Base-by-base conservation (phyloP, 148 eudicot species). In the Talinum fruticosum region DNA sequence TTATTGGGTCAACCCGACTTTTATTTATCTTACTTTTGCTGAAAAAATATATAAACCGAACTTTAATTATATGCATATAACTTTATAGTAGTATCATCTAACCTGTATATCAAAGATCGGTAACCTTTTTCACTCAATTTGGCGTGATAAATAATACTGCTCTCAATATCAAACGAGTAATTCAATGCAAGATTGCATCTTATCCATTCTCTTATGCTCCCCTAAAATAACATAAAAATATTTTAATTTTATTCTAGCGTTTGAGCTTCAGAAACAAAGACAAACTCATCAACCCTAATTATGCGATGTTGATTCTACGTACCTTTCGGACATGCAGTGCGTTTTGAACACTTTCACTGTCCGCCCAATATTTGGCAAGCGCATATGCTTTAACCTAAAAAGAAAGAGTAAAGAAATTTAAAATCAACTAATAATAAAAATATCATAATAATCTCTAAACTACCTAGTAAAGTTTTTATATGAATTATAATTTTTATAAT, bases 81-180 rank as follows among this genome's bases (percentile, higher is more conserved):
- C 24, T 18, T 57, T 18, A 57, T 6, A 6, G 6, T n/a, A 30
- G 13, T 14, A 23, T 65, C 1, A 29, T 23, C 26, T 79, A 3
- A 79, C 82, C 82, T 79, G 77, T 79, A 79, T 44, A 79, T 66
- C 32, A 79, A 73, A 35, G 81, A 74, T 13, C 76, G 71, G 65
- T 61, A 74, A 26, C 71, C 62, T 62, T 74, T 36, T 19, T 51
- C 41, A 35, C 77, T 79, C 14, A 79, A 66, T n/a, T 79, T 66
- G 5, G 45, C 57, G 49, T 79, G 82, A 53, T 79, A 79, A 8
- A 47, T 19, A 3, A 73, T 29, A 66, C 51, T 79, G 45, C 77
- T 79, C 18, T 37, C 23, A 10, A 65, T 41, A 34, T 65, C 82
- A 28, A 73, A 32, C 34, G 65, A 64, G 37, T 79, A 79, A 51